Evolutionary conservation across 768 basidiomycete species (phyloP), one percentile per base, ranked within the genome.

Genomic region (Trichaptum fuscoviolaceum): DNA sequence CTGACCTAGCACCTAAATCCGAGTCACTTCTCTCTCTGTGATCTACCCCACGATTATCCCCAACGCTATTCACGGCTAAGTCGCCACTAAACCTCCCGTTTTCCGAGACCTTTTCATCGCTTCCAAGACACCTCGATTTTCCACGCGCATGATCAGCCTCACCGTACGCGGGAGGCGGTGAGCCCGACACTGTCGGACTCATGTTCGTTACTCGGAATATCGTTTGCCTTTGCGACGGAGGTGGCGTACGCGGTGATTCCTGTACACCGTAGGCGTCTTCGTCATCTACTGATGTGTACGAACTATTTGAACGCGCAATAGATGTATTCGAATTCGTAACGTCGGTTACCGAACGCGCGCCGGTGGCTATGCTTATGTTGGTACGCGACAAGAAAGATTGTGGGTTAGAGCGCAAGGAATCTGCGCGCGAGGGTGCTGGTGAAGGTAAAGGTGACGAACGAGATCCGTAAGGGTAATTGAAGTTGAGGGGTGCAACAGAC

Each of bases 111-210:
- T 61, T 61, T 3, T 61, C 9, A 61, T 61, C 59, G 9, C 15
- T 25, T 18, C 30, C 25, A 34, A 25, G 3, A 4, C 30, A 4
- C 59, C 15, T 61, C 59, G 10, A 3, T 23, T 61, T 61, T 6
- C 25, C 59, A 17, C 59, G 59, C 17, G 24, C 59, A 9, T 34
- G 24, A 34, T 61, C 59, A 18, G 8, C 30, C 15, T 15, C 59
- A 12, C 59, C 59, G 15, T 61, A 61, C 59, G 59, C 59, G 23
- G 59, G 59, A 17, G 59, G 59, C 18, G 59, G 59, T 17, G 59
- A 61, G 17, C 25, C 59, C 24, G 25, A 25, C 3, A 12, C 15
- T 17, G 25, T 12, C 18, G 59, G 59, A 34, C 59, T 61, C 59
- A 34, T 34, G 59, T 61, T 61, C 25, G 30, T 34, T 17, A 61